Conservation (phyloP, 768 basidiomycete genomes). For the Leccinum olivaceopallidum region DNA sequence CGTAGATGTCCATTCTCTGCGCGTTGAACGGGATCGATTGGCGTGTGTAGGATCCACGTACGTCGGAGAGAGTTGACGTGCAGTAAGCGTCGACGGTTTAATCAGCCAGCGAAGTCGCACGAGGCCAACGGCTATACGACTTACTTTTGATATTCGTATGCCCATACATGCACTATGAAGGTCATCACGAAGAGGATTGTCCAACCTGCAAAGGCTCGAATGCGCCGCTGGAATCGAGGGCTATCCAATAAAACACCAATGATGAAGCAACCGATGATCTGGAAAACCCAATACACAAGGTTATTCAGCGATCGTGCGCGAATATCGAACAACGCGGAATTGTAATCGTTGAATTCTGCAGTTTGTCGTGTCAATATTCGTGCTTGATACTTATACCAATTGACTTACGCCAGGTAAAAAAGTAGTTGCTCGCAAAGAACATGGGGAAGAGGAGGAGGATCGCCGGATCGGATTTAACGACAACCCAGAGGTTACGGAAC, state of each 20-base stretch:
- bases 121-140: slow-evolving; percentile 12
- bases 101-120: neutral
- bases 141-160: slow-evolving; percentile 70
- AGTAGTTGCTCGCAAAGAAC: slow-evolving; percentile 82
- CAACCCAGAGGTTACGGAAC: slow-evolving; percentile 64
- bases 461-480: slow-evolving; percentile 65
- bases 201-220: slow-evolving; percentile 71
- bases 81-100: neutral
- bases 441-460: slow-evolving; percentile 78
- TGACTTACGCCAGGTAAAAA: slow-evolving; percentile 72
- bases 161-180: slow-evolving; percentile 72
- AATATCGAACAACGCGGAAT: slow-evolving; percentile 73
- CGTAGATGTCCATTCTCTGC: slow-evolving; percentile 55
- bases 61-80: neutral
- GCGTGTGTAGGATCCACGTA: slow-evolving; percentile 55
- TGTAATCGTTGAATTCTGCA: slow-evolving; percentile 76
- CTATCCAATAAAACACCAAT: slow-evolving; percentile 70
- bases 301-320: slow-evolving; percentile 75
- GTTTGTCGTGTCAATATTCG: neutral
- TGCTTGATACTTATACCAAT: slow-evolving; percentile 3
- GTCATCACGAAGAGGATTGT: slow-evolving; percentile 56
- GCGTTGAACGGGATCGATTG: slow-evolving; percentile 42
- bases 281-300: slow-evolving; percentile 76
- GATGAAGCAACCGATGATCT: slow-evolving; percentile 68
- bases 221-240: slow-evolving; percentile 52